phyloP scores from a whole-genome alignment of 2,329 filamentous ascomycete species.

The Neopestalotiopsis rosae region DNA sequence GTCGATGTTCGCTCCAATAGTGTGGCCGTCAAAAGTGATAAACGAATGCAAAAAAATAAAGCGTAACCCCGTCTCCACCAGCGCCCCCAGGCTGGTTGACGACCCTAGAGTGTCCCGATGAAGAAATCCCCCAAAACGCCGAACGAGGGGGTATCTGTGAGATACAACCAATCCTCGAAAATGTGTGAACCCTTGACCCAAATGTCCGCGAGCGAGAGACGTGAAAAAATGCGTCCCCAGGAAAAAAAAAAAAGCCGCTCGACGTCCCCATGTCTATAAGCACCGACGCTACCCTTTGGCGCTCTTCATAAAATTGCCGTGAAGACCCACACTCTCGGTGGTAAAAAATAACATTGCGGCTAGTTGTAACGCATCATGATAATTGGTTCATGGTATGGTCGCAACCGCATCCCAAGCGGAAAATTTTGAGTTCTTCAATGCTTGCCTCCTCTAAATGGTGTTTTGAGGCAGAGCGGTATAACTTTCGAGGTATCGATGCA shows the following conservation, averaged over 20 bases:
- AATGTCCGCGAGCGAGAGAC: constrained; percentile 17
- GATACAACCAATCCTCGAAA: constrained; percentile 14
- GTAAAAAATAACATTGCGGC: neutral
- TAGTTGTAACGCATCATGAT: neutral
- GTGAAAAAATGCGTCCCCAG: constrained; percentile 15
- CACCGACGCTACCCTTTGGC: constrained; percentile 11
- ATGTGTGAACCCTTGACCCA: constrained; percentile 7
- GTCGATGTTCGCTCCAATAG: constrained; percentile 3
- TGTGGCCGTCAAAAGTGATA: constrained; percentile 6
- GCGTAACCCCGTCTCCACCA: constrained; percentile 11
- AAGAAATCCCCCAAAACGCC: constrained; percentile 18
- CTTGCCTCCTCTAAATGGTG: constrained; percentile 4
- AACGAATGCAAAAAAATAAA: constrained; percentile 17
- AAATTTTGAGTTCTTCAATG: neutral
- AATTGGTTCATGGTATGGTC: neutral
- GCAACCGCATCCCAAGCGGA: neutral
- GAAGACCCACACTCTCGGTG: neutral
- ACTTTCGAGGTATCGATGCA: constrained; percentile 15
- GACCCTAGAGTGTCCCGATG: neutral
- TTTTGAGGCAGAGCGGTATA: neutral
- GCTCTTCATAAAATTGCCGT: constrained; percentile 7
- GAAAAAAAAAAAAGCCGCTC: neutral
- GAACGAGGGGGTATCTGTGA: constrained; percentile 21
- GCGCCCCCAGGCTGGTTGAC: constrained; percentile 4
- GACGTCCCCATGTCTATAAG: constrained; percentile 14